These are phyloP conservation scores for Ustilago vetiveriae DNA, from an alignment of 1,284 basidiomycete species.

Conservation along the genomic window DNA sequence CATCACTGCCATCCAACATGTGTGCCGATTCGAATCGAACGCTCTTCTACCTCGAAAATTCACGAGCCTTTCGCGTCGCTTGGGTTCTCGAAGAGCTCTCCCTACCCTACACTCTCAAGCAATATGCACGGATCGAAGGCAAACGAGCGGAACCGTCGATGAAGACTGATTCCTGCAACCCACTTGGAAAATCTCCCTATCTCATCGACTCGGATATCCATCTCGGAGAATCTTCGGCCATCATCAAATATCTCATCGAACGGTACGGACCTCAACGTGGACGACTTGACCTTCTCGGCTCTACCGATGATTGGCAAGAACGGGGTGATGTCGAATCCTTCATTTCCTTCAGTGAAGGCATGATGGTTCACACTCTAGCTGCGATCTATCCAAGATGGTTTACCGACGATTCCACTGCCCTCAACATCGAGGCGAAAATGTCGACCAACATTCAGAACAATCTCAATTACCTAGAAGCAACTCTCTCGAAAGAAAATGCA, in stretches of 20 bases:
- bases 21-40: background rate
- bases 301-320: slow-evolving; percentile 12
- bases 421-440: slow-evolving; percentile 13
- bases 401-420: background rate
- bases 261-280: slow-evolving; percentile 16
- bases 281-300: slow-evolving; percentile 5
- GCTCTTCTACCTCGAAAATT: slow-evolving; percentile 39
- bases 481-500: background rate
- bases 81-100: slow-evolving; percentile 34
- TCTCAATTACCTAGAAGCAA: slow-evolving; percentile 16
- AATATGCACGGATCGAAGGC: slow-evolving; percentile 22
- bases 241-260: slow-evolving; percentile 28
- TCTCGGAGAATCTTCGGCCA: slow-evolving; percentile 13
- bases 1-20: background rate
- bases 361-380: slow-evolving; percentile 34
- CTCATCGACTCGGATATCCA: slow-evolving; percentile 14
- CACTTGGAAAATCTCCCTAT: slow-evolving; percentile 29
- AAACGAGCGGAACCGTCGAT: slow-evolving; percentile 22
- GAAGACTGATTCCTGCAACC: slow-evolving; percentile 19
- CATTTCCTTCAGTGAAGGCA: slow-evolving; percentile 30
- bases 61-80: slow-evolving; percentile 33
- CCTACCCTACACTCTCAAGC: slow-evolving; percentile 15
- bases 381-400: slow-evolving; percentile 32
- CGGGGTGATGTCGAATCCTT: slow-evolving; percentile 14
- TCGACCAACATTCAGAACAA: slow-evolving; percentile 34